phyloP scores from a whole-genome alignment of 2,329 filamentous ascomycete genomes.

The Arthrobotrys conoides region DNA sequence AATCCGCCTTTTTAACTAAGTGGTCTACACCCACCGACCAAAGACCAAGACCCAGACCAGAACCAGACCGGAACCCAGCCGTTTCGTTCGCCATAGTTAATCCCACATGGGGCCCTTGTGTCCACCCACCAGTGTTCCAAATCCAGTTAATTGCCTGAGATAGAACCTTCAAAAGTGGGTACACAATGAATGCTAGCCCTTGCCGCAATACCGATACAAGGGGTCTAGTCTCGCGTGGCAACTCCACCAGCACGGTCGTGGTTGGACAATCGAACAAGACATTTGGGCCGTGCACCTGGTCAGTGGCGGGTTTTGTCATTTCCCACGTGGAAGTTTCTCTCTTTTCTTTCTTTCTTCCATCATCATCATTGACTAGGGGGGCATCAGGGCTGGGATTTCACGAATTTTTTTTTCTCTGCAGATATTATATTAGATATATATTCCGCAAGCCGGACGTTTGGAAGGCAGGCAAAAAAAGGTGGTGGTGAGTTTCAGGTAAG shows the following conservation, averaged over 20 bases:
- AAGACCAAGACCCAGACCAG: too few relatives aligned
- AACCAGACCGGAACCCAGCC: background rate
- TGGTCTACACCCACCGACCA: conserved; percentile 11
- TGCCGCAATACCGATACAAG: conserved; percentile 36
- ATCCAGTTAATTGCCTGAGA: conserved; percentile 22
- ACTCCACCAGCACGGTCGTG: conserved; percentile 21
- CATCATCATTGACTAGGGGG: conserved; percentile 20
- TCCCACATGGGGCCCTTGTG: too few relatives aligned
- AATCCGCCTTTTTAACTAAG: conserved; percentile 5
- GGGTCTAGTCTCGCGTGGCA: conserved; percentile 30
- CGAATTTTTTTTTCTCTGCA: too few relatives aligned
- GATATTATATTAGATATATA: conserved; percentile 31
- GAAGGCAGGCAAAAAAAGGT: background rate
- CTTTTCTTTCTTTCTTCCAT: background rate
- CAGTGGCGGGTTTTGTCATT: conserved; percentile 29
- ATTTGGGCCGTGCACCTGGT: conserved; percentile 27
- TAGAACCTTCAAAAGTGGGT: conserved; percentile 6
- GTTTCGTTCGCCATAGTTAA: conserved; percentile 3
- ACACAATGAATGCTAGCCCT: conserved; percentile 27
- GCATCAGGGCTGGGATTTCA: conserved; percentile 7
- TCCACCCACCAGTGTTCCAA: background rate
- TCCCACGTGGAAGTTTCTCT: conserved; percentile 20
- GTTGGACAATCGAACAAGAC: conserved; percentile 18
- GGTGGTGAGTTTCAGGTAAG: conserved; percentile 22
- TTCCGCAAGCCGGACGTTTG: conserved; percentile 5